Evolutionary conservation across 805 yeast genomes (phyloP).

Genomic region (Candida silvicultrix): DNA sequence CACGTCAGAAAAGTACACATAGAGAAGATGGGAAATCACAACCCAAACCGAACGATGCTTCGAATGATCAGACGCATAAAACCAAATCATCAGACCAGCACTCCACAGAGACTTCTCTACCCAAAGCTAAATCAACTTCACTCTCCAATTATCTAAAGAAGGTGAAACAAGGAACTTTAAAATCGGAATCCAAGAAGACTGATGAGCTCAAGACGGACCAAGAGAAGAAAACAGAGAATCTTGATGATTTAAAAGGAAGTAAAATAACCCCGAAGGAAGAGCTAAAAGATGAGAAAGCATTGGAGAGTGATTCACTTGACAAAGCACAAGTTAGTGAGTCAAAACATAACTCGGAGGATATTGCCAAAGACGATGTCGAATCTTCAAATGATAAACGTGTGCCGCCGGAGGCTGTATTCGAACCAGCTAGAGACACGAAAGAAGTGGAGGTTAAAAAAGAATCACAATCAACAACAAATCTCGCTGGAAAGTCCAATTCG

Average conservation of each 20-base stretch:
- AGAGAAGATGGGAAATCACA: neutral
- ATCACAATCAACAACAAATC: neutral
- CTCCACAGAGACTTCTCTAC: neutral
- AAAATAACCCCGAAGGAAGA: too few species aligned
- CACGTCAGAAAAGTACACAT: too few species aligned
- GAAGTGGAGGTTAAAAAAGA: too few species aligned
- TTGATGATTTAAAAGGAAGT: too few species aligned
- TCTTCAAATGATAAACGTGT: too few species aligned
- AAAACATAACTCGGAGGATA: too few species aligned
- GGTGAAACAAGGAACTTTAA: neutral
- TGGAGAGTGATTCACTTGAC: too few species aligned
- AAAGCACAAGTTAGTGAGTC: too few species aligned
- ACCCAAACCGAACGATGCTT: neutral
- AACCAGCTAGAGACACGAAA: too few species aligned
- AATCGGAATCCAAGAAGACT: neutral
- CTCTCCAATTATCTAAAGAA: neutral
- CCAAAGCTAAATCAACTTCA: neutral
- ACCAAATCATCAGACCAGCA: neutral
- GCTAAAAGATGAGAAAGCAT: neutral
- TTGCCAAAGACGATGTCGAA: neutral
- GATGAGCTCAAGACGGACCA: neutral
- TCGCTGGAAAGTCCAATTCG: neutral
- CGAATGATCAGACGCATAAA: neutral
- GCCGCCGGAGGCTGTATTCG: too few species aligned
- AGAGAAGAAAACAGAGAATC: neutral